Conservation (phyloP, 2,329 filamentous ascomycete genomes). For the Phialemoniopsis sp. region DNA sequence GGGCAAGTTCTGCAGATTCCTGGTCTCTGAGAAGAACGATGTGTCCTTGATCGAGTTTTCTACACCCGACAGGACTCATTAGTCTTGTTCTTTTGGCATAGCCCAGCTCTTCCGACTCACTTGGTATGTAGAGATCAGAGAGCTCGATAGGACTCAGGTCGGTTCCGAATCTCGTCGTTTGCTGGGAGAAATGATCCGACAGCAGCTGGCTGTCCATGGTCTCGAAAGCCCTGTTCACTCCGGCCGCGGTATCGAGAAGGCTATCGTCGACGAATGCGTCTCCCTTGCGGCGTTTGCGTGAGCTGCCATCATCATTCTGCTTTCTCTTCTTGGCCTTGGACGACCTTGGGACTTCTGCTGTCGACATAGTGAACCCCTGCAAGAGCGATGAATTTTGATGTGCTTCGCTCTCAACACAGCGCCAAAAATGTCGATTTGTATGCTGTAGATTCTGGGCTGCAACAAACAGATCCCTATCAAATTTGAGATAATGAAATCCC, state of each 20-base stretch:
- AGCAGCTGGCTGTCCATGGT: conserved; percentile 80
- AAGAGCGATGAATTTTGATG: too few species aligned
- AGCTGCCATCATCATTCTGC: conserved; percentile 39
- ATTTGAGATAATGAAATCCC: too few species aligned
- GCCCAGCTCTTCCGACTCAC: conserved; percentile 38
- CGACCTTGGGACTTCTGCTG: neutral
- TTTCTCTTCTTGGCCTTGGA: conserved; percentile 51
- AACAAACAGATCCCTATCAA: too few species aligned
- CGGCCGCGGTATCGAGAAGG: conserved; percentile 62
- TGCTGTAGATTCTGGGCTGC: too few species aligned
- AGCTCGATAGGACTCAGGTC: conserved; percentile 82
- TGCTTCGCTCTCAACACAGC: too few species aligned
- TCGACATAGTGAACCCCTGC: too few species aligned
- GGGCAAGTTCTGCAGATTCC: conserved; percentile 70
- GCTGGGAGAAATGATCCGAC: conserved; percentile 80
- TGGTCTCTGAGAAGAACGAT: conserved; percentile 59
- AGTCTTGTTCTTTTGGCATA: too few species aligned
- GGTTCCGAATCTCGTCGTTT: conserved; percentile 71
- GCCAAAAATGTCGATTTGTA: too few species aligned
- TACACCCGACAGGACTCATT: conserved; percentile 23
- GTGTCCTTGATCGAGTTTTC: conserved; percentile 76
- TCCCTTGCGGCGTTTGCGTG: too few species aligned
- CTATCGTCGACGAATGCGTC: conserved; percentile 38
- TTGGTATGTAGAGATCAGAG: conserved; percentile 74
- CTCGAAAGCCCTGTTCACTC: conserved; percentile 75